Percentiles rank a stretch among this genome's conserved stretches.
phyloP scores from a whole-genome alignment of 768 basidiomycete genomes.

The Podaxis rugospora region DNA sequence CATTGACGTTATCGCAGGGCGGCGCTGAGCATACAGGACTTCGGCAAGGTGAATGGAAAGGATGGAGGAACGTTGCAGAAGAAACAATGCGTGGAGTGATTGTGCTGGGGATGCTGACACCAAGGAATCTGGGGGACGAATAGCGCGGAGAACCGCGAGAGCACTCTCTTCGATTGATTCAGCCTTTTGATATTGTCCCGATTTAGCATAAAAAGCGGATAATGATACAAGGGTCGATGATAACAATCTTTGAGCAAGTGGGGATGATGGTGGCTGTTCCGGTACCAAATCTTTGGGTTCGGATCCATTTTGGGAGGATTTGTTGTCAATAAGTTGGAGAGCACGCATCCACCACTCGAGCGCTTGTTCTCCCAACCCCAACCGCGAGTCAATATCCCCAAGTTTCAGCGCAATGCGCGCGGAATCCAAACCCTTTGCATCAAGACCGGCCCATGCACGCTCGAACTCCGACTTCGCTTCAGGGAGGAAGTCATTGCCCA shows the following conservation, averaged over 20 bases:
- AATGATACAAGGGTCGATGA: constrained; percentile 62
- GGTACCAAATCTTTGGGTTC: constrained; percentile 26
- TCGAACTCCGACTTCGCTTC: constrained; percentile 56
- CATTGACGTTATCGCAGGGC: constrained; percentile 40
- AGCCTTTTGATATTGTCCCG: constrained; percentile 52
- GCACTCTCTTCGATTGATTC: constrained; percentile 51
- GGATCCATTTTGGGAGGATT: constrained; percentile 4
- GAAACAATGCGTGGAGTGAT: constrained; percentile 56
- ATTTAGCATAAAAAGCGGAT: constrained; percentile 64
- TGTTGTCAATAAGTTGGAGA: constrained; percentile 40
- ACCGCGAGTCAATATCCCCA: constrained; percentile 57
- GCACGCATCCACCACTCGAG: constrained; percentile 67
- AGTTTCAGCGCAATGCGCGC: constrained; percentile 61
- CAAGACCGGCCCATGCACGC: constrained; percentile 48
- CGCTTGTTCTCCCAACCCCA: constrained; percentile 51
- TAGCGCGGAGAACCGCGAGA: constrained; percentile 50
- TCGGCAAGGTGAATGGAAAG: constrained; percentile 72
- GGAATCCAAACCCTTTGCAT: constrained; percentile 35
- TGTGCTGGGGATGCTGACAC: constrained; percentile 48
- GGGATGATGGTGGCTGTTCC: constrained; percentile 43
- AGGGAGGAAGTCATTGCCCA: constrained; percentile 48
- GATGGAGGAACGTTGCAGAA: constrained; percentile 72
- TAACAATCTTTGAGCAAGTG: constrained; percentile 59
- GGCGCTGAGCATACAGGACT: constrained; percentile 51
- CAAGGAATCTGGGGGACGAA: constrained; percentile 41